A percentile compares a stretch with the other conserved stretches of the same genome.
Conservation (phyloP, 2,329 filamentous ascomycete species). For the Aureobasidium pullulans region DNA sequence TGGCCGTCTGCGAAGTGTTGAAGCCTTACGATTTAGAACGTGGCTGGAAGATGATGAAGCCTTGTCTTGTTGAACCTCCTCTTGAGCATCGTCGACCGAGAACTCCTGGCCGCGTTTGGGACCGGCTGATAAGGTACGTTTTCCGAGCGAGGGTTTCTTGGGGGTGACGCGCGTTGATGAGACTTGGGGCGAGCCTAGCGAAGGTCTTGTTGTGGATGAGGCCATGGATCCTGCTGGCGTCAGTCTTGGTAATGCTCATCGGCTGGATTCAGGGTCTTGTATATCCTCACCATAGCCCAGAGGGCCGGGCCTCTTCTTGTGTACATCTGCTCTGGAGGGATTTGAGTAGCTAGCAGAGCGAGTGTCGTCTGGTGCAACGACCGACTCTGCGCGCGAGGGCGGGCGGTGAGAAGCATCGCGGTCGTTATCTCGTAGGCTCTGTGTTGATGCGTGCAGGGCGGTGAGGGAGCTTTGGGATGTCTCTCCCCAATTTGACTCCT, state of each 20-base stretch:
- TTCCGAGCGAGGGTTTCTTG: constrained; percentile 68
- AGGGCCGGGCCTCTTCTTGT: background rate
- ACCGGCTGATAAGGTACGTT: constrained; percentile 64
- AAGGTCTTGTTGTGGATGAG: background rate
- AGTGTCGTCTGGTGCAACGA: background rate
- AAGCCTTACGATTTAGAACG: constrained; percentile 41
- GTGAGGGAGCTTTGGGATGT: constrained; percentile 11
- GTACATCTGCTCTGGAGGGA: background rate
- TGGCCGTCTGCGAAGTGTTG: constrained; percentile 44
- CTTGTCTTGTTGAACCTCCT: constrained; percentile 68
- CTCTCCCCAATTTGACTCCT: background rate
- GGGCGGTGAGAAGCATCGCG: background rate
- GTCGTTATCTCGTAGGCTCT: background rate
- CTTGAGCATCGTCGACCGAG: constrained; percentile 80
- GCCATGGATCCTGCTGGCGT: constrained; percentile 7
- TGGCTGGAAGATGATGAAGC: constrained; percentile 20
- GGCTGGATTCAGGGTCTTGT: background rate
- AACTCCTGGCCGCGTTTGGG: constrained; percentile 80
- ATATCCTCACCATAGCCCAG: background rate
- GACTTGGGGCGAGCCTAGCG: background rate
- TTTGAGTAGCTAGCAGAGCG: background rate
- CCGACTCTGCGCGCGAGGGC: background rate
- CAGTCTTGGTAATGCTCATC: background rate
- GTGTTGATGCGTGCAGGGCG: background rate
- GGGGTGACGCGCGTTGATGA: constrained; percentile 26